These are phyloP conservation scores for Pichia inconspicua DNA, from an alignment of 1,139 yeast genomes.

Conservation along the genomic window DNA sequence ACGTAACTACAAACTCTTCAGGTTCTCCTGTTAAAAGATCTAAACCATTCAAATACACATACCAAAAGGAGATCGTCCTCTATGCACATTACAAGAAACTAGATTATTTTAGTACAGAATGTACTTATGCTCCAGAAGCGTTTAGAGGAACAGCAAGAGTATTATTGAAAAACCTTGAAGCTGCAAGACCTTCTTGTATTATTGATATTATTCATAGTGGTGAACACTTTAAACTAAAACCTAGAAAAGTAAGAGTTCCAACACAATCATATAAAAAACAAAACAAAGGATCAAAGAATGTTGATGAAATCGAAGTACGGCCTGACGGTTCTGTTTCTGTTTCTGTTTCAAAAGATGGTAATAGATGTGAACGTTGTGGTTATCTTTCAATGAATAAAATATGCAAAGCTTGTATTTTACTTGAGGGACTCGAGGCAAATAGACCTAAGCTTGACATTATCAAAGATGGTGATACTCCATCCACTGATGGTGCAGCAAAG, in stretches of 20 bases:
- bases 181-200: conserved; percentile 87
- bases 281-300: conserved; percentile 6
- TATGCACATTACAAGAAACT: conserved; percentile 95
- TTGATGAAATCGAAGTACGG: conserved; percentile 42
- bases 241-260: conserved; percentile 33
- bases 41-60: conserved; percentile 91
- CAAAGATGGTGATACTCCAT: conserved; percentile 41
- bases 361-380: conserved; percentile 83
- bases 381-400: conserved; percentile 80
- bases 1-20: conserved; percentile 70
- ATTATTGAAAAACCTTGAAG: conserved; percentile 79
- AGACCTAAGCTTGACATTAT: conserved; percentile 41
- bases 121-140: conserved; percentile 97
- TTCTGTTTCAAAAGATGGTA: conserved; percentile 47
- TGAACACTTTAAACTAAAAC: conserved; percentile 68
- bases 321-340: conserved; percentile 59
- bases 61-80: conserved; percentile 93
- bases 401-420: conserved; percentile 87
- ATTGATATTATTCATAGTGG: conserved; percentile 93
- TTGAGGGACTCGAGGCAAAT: conserved; percentile 76
- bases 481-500: conserved; percentile 56
- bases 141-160: conserved; percentile 96
- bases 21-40: conserved; percentile 85
- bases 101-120: conserved; percentile 95
- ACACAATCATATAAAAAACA: conserved; percentile 10